Conservation (phyloP, 2,329 filamentous ascomycete genomes). For the Metarhizium robertsii region DNA sequence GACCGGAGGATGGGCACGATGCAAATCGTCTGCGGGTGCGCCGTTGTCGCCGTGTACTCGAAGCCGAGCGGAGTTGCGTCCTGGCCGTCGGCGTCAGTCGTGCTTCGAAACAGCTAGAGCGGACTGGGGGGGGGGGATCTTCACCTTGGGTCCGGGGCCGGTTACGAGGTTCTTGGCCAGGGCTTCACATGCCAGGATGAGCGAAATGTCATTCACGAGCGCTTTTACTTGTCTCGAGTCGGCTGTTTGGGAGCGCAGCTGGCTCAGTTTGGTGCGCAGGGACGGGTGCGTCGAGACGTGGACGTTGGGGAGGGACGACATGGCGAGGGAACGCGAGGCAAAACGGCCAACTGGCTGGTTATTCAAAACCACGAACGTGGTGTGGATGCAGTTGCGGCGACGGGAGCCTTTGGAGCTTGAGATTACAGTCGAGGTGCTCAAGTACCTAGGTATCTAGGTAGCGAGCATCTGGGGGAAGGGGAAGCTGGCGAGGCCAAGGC, state of each 20-base stretch:
- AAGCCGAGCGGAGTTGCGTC: constrained; percentile 71
- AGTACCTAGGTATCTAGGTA: no score
- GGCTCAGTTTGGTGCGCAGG: constrained; percentile 78
- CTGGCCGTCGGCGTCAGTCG: constrained; percentile 29
- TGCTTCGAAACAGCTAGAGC: not conserved
- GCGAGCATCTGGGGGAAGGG: not conserved
- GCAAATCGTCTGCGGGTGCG: constrained; percentile 59
- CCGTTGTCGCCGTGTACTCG: constrained; percentile 56
- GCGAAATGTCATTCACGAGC: constrained; percentile 76
- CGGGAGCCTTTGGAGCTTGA: not conserved
- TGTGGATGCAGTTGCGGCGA: not conserved
- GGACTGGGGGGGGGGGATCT: not conserved
- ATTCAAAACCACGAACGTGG: not conserved
- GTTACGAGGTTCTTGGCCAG: constrained; percentile 54
- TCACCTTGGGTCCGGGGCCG: constrained; percentile 54
- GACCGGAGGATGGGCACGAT: constrained; percentile 90
- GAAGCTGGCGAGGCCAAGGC: constrained; percentile 13
- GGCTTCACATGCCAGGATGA: constrained; percentile 77
- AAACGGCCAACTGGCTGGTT: no score
- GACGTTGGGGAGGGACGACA: constrained; percentile 46
- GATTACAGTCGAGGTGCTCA: no score
- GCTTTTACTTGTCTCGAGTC: constrained; percentile 67
- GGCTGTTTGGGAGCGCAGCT: constrained; percentile 67
- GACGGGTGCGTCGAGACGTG: constrained; percentile 83
- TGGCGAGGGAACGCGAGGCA: constrained; percentile 9